phyloP scores from a whole-genome alignment of 768 basidiomycete genomes.

The Tulasnella sp. region DNA sequence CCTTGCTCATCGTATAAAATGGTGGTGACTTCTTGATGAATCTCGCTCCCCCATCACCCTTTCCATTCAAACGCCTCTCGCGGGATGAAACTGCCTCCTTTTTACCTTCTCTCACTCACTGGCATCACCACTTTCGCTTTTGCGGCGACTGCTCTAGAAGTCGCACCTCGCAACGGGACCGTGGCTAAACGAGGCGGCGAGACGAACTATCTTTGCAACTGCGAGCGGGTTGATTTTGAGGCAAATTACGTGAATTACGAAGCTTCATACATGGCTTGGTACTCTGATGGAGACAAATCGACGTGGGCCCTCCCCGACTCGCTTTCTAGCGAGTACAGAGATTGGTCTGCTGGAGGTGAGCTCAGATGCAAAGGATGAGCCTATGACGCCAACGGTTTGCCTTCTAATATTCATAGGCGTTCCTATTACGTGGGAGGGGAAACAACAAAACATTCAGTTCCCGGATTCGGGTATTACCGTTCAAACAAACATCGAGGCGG shows the following conservation, averaged over 20 bases:
- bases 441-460: neutral
- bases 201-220: neutral
- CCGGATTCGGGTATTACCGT: neutral
- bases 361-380: neutral
- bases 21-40: too few relatives aligned
- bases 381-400: neutral
- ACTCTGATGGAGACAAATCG: neutral
- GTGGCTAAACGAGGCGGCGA: neutral
- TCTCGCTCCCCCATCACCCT: too few relatives aligned
- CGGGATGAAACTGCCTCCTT: neutral
- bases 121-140: neutral
- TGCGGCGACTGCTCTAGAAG: neutral
- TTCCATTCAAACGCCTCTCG: neutral
- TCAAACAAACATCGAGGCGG: neutral
- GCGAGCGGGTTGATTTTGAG: neutral
- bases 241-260: too few relatives aligned
- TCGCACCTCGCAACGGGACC: neutral
- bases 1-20: too few relatives aligned
- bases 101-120: neutral
- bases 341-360: neutral
- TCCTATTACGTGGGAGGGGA: neutral
- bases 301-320: neutral
- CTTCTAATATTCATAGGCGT: neutral
- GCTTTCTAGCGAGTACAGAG: neutral
- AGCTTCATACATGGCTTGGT: neutral